Evolutionary conservation across 2,329 filamentous ascomycete genomes (phyloP), one percentile per base, ranked within the genome.

Genomic region (Penicillium vulpinum): DNA sequence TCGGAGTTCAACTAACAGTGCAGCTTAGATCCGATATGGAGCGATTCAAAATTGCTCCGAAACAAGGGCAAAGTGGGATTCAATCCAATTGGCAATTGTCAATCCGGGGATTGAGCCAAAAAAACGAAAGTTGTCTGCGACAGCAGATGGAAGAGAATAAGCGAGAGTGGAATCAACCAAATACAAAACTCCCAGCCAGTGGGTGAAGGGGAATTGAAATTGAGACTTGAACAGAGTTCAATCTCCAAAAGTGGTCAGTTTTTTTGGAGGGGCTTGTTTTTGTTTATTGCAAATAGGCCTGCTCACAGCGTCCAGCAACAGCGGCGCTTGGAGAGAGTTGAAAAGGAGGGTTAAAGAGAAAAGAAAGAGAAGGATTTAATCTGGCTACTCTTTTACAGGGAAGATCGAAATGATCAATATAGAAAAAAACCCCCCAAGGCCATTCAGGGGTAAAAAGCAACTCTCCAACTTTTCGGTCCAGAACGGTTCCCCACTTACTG

Each of bases 261-360:
- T 57, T 57, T 62, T 55, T 60, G 57, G 35, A n/a, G 43, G 7
- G 6, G 11, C n/a, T n/a, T 45, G 52, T 50, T 40, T 29, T 33
- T 39, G n/a, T 41, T 59, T 49, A 29, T 64, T 61, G 58, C 51
- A 58, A 71, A 64, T 56, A 59, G 31, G 62, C 69, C 69, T 70
- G 72, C 69, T 74, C 70, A 71, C 70, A 68, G 67, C 67, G 65
- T 72, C 71, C 70, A 65, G 63, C 70, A 67, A 59, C 63, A 57
- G 70, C 71, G 71, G 70, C 68, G 68, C 69, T 64, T 69, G 62
- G 59, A 68, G 67, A 65, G 62, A 64, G 62, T 58, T 67, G 56
- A 57, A 52, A 38, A 22, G 29, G 45, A 45, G n/a, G n/a, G n/a
- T n/a, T n/a, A n/a, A n/a, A n/a, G 18, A 21, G 35, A 54, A 53